Percentiles rank a stretch among this genome's conserved stretches.
Conservation (phyloP, 1,284 basidiomycete species). For the Heliocybe sulcata region DNA sequence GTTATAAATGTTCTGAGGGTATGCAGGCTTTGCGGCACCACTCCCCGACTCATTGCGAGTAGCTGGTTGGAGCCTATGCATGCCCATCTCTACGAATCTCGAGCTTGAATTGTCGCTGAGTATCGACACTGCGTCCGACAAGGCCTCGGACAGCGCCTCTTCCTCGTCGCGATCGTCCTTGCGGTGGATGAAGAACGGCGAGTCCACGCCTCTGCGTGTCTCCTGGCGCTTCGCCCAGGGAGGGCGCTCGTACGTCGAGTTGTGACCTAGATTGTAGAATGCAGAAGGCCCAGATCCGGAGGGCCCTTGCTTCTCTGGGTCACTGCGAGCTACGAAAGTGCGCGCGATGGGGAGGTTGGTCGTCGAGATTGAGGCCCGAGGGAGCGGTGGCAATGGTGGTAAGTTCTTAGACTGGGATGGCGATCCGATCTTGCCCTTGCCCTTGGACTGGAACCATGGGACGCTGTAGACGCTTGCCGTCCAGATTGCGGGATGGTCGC, state of each 20-base stretch:
- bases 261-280: not conserved
- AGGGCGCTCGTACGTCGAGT: slow-evolving; percentile 21
- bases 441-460: slow-evolving; percentile 43
- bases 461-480: slow-evolving; percentile 37
- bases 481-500: slow-evolving; percentile 41
- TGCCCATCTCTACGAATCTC: not conserved
- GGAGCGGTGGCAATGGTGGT: slow-evolving; percentile 9
- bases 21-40: slow-evolving; percentile 1
- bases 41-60: not conserved
- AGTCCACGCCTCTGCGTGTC: slow-evolving; percentile 46
- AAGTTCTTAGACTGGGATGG: slow-evolving; percentile 9
- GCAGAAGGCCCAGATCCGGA: not conserved
- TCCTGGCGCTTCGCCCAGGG: slow-evolving; percentile 37
- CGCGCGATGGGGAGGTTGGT: slow-evolving; percentile 6
- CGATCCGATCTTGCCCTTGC: slow-evolving; percentile 7
- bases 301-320: not conserved
- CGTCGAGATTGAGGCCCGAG: not conserved
- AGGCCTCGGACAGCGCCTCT: slow-evolving; percentile 7
- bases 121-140: not conserved
- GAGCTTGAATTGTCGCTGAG: not conserved
- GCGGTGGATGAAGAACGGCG: slow-evolving; percentile 22
- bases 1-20: slow-evolving; percentile 36
- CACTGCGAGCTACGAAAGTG: slow-evolving; percentile 4
- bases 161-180: slow-evolving; percentile 11
- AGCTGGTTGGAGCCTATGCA: not conserved